Evolutionary conservation across 139 green algal species (phyloP).

Genomic region (Trebouxia sp.): DNA sequence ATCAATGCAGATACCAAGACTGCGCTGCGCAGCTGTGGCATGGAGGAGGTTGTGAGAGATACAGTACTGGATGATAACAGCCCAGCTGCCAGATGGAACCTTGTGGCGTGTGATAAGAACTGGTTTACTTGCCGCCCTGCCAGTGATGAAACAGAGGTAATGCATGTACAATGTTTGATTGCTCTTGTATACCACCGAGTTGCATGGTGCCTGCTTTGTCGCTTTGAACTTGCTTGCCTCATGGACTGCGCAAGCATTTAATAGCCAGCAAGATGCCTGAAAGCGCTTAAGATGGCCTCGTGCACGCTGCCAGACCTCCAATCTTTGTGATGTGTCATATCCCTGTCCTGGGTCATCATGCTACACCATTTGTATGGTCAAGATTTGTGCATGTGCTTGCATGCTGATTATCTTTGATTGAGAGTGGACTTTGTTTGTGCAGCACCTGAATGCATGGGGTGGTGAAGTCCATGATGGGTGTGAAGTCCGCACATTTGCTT

Average conservation of each 20-base stretch:
- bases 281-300: too few relatives aligned
- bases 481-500: not conserved
- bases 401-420: too few relatives aligned
- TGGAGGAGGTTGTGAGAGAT: constrained; percentile 6
- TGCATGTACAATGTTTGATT: not conserved
- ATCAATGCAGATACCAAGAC: not conserved
- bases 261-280: too few relatives aligned
- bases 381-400: too few relatives aligned
- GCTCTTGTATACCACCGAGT: too few relatives aligned
- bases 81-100: not conserved
- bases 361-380: too few relatives aligned
- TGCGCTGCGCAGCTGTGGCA: not conserved
- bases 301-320: too few relatives aligned
- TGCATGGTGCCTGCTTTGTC: too few relatives aligned
- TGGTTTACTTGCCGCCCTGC: not conserved
- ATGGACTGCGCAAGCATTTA: too few relatives aligned
- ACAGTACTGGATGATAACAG: constrained; percentile 1
- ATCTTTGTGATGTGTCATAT: too few relatives aligned
- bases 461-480: constrained; percentile 8
- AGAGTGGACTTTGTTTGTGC: not conserved
- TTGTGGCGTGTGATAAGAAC: not conserved
- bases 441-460: constrained; percentile 17
- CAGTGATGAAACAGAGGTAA: constrained; percentile 5
- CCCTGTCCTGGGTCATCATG: too few relatives aligned
- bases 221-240: not conserved